Percentiles rank a stretch among this genome's conserved stretches.
phyloP scores from a whole-genome alignment of 371 early-diverging fungal species.

The Mortierella sp. region DNA sequence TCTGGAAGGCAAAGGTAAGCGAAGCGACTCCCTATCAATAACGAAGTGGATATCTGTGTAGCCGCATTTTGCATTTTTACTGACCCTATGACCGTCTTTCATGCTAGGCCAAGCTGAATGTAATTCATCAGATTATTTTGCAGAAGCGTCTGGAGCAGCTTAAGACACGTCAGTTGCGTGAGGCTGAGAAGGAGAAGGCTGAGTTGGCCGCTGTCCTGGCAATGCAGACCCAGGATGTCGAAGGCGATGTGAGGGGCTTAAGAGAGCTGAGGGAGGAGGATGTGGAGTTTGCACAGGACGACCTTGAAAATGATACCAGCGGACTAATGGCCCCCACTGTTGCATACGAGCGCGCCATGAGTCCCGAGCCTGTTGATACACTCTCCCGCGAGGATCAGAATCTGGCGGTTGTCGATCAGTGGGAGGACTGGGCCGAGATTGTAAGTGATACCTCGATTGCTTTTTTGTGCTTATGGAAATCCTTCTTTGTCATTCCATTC shows the following conservation, averaged over 20 bases:
- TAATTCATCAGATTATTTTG: conserved; percentile 81
- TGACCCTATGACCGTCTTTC: not conserved
- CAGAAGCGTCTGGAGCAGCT: conserved; percentile 79
- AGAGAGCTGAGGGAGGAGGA: conserved; percentile 15
- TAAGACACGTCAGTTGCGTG: conserved; percentile 67
- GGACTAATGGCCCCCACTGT: conserved; percentile 26
- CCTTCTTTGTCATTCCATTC: not conserved
- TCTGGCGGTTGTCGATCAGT: conserved; percentile 68
- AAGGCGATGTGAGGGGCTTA: conserved; percentile 47
- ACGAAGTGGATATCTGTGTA: too few species aligned
- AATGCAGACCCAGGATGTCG: conserved; percentile 63
- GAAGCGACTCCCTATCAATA: too few species aligned
- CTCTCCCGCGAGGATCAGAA: conserved; percentile 68
- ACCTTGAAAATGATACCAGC: conserved; percentile 54
- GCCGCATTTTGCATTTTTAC: not conserved
- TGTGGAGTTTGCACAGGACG: conserved; percentile 60
- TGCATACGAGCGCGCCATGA: conserved; percentile 73
- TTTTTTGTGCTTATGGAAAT: too few species aligned
- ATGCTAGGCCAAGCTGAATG: conserved; percentile 67
- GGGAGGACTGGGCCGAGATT: conserved; percentile 69
- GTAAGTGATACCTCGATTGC: conserved; percentile 60
- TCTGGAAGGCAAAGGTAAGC: conserved; percentile 82
- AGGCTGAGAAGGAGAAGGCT: conserved; percentile 76
- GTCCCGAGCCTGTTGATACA: conserved; percentile 67
- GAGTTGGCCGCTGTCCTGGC: conserved; percentile 70